A percentile compares a stretch with the other conserved stretches of the same genome.
These are phyloP conservation scores for Boehmeria nivea DNA, from an alignment of 306 rosid species.

Conservation along the genomic window DNA sequence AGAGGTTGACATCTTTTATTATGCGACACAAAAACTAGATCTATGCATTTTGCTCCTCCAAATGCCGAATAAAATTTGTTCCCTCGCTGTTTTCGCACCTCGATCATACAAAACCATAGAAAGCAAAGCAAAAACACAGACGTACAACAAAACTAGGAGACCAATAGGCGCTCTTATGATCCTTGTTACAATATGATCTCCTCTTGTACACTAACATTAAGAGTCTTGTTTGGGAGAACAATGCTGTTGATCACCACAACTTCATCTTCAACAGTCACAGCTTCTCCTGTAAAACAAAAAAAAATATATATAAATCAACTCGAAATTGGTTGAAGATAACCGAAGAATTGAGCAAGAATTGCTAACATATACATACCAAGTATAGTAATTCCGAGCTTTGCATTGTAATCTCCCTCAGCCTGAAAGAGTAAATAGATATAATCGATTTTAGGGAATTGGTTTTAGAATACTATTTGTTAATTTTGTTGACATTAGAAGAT, in stretches of 20 bases:
- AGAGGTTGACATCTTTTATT: too few relatives aligned
- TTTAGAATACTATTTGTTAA: neutral
- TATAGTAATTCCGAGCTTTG: conserved; percentile 45
- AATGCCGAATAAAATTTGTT: neutral
- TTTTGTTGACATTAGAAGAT: too few relatives aligned
- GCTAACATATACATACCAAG: conserved; percentile 36
- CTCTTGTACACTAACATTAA: conserved; percentile 40
- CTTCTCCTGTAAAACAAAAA: conserved; percentile 31
- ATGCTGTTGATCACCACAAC: conserved; percentile 54
- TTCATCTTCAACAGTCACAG: conserved; percentile 50
- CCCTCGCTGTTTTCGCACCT: neutral
- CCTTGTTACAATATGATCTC: conserved; percentile 36
- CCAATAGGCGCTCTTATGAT: neutral
- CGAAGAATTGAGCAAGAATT: too few relatives aligned
- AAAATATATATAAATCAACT: neutral
- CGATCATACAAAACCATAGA: neutral
- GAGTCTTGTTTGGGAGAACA: conserved; percentile 48
- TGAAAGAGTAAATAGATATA: conserved; percentile 22
- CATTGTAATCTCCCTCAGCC: conserved; percentile 44
- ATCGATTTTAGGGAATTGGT: neutral
- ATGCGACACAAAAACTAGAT: too few relatives aligned
- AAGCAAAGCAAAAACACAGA: too few relatives aligned
- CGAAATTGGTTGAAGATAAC: too few relatives aligned
- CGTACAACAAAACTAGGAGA: conserved; percentile 8
- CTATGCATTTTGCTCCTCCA: too few relatives aligned